Evolutionary conservation across 2,329 filamentous ascomycete genomes (phyloP).

Genomic region (Alternaria metachromatica): DNA sequence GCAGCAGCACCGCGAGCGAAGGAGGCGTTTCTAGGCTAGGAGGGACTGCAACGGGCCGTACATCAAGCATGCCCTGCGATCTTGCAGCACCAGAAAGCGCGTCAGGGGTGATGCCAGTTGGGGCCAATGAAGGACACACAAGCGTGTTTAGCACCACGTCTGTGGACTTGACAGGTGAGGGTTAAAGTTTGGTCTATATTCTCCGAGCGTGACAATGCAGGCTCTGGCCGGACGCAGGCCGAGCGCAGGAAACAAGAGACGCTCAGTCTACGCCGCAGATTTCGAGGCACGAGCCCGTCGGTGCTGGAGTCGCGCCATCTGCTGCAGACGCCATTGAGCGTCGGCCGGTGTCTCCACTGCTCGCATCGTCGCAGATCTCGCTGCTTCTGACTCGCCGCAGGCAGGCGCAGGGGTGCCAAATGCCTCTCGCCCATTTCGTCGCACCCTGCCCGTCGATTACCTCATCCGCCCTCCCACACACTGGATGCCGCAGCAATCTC

Average conservation of each 20-base stretch:
- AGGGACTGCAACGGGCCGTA: constrained; percentile 51
- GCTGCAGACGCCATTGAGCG: constrained; percentile 36
- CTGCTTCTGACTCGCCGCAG: constrained; percentile 44
- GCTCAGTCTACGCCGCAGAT: constrained; percentile 38
- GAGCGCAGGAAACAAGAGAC: constrained; percentile 35
- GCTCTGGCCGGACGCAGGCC: constrained; percentile 29
- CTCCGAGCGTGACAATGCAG: constrained; percentile 43
- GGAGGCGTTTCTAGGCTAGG: constrained; percentile 45
- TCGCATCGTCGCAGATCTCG: constrained; percentile 36
- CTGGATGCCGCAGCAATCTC: constrained; percentile 38
- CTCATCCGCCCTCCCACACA: constrained; percentile 33
- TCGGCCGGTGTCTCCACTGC: constrained; percentile 35
- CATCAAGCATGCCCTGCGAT: constrained; percentile 42
- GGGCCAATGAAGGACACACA: constrained; percentile 34
- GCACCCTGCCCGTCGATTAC: constrained; percentile 25
- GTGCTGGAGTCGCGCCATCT: constrained; percentile 39
- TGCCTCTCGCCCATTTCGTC: constrained; percentile 36
- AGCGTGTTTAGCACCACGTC: constrained; percentile 39
- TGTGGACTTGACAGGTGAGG: constrained; percentile 46
- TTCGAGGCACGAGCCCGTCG: constrained; percentile 43
- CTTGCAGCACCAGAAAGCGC: constrained; percentile 34
- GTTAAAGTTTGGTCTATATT: constrained; percentile 49
- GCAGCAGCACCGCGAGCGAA: constrained; percentile 28
- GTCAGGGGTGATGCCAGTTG: constrained; percentile 38
- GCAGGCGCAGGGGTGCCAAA: constrained; percentile 33